A percentile compares a stretch with the other conserved stretches of the same genome.
Evolutionary conservation across 352 stramenopile species (phyloP).

Genomic region (Globisporangium echinulatum): DNA sequence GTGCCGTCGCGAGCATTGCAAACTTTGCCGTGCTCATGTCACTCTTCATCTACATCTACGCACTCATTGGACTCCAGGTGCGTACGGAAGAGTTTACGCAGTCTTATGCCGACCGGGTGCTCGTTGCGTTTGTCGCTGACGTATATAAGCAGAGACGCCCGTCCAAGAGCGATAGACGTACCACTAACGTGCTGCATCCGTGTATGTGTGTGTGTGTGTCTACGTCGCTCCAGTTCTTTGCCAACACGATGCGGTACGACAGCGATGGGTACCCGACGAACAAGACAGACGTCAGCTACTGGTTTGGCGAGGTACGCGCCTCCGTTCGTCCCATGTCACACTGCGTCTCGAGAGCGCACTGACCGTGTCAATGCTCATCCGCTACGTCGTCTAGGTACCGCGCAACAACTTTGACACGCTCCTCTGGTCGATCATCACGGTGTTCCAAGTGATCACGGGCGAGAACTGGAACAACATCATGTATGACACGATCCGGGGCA

Average conservation of each 20-base stretch:
- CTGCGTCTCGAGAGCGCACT: too few relatives aligned
- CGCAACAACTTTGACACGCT: conserved; percentile 89
- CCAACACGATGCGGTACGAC: conserved; percentile 93
- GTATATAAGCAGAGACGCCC: too few relatives aligned
- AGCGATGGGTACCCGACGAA: conserved; percentile 50
- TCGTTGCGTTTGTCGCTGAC: too few relatives aligned
- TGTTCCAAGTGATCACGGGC: conserved; percentile 92
- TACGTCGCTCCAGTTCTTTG: conserved; percentile 73
- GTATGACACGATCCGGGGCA: conserved; percentile 89
- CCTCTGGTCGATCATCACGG: conserved; percentile 68
- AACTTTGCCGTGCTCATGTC: conserved; percentile 94
- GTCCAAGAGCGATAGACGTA: too few relatives aligned
- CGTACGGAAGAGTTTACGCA: too few relatives aligned
- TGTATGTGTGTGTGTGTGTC: neutral
- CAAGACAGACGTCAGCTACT: conserved; percentile 46
- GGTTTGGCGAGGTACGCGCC: conserved; percentile 36
- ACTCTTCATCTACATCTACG: conserved; percentile 95
- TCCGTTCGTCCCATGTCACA: too few relatives aligned
- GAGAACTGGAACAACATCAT: conserved; percentile 95
- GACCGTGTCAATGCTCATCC: too few relatives aligned
- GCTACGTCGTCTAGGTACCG: conserved; percentile 27
- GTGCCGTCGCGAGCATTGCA: conserved; percentile 88
- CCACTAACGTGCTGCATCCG: too few relatives aligned
- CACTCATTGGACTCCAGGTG: conserved; percentile 85
- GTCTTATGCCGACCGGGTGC: too few relatives aligned